Conservation (phyloP, 2,329 filamentous ascomycete genomes). For the Colletotrichum siamense region DNA sequence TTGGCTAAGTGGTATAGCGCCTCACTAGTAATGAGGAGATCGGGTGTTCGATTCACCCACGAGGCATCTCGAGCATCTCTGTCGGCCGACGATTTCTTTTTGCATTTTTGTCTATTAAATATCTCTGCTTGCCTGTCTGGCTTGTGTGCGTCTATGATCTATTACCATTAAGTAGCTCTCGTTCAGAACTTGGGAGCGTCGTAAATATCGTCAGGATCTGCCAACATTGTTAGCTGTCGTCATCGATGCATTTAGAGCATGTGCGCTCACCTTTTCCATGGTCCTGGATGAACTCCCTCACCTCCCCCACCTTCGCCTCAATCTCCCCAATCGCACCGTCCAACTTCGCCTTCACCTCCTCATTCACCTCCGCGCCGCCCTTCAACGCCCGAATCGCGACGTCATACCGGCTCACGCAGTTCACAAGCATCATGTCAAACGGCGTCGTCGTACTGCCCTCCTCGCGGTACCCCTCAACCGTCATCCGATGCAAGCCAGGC, state of each 20-base stretch:
- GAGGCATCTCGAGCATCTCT: background rate
- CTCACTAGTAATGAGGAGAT: constrained; percentile 27
- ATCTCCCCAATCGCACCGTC: constrained; percentile 54
- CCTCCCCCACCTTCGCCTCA: constrained; percentile 50
- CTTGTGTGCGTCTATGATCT: background rate
- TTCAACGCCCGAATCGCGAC: constrained; percentile 60
- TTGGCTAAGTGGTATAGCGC: constrained; percentile 26
- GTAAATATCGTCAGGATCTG: constrained; percentile 59
- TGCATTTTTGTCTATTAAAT: background rate
- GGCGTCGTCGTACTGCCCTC: constrained; percentile 72
- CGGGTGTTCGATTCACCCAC: constrained; percentile 25
- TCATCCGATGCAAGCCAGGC: constrained; percentile 54
- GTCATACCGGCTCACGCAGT: constrained; percentile 64
- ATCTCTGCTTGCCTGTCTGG: rapidly evolving
- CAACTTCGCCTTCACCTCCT: constrained; percentile 48
- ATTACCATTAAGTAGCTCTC: background rate
- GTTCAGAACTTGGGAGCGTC: constrained; percentile 47
- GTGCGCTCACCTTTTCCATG: constrained; percentile 55
- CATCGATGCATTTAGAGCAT: background rate
- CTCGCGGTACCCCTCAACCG: constrained; percentile 65
- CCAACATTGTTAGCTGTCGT: constrained; percentile 1
- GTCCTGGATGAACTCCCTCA: constrained; percentile 55
- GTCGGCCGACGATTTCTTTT: background rate
- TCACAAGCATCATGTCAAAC: constrained; percentile 73
- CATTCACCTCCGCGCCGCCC: constrained; percentile 52